Evolutionary conservation across 1,284 basidiomycete genomes (phyloP).

Genomic region (Ganoderma sinense): DNA sequence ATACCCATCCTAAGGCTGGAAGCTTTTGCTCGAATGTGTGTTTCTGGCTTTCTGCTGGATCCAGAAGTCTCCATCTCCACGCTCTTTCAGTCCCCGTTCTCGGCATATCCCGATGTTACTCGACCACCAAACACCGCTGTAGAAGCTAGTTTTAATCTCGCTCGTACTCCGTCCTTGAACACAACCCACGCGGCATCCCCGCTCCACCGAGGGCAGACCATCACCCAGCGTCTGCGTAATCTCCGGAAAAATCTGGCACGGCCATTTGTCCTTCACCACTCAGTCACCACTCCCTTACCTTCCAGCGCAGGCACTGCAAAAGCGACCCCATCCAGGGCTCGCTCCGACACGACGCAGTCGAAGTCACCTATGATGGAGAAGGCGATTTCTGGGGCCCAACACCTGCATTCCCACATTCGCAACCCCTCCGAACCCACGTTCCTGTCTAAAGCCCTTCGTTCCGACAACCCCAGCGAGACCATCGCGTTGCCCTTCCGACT

Average conservation of each 20-base stretch:
- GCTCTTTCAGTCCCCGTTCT: slow-evolving; percentile 57
- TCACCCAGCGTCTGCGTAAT: slow-evolving; percentile 43
- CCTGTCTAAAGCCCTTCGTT: slow-evolving; percentile 55
- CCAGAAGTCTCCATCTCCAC: slow-evolving; percentile 74
- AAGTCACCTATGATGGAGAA: slow-evolving; percentile 44
- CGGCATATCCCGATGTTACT: slow-evolving; percentile 41
- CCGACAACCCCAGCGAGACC: slow-evolving; percentile 51
- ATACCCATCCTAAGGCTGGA: slow-evolving; percentile 66
- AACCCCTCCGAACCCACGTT: slow-evolving; percentile 52
- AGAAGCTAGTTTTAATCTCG: slow-evolving; percentile 32
- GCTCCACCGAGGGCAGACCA: slow-evolving; percentile 29
- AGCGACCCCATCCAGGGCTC: slow-evolving; percentile 29
- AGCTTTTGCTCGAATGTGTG: slow-evolving; percentile 87
- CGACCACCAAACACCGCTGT: slow-evolving; percentile 40
- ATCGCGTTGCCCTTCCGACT: slow-evolving; percentile 74
- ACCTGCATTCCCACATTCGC: slow-evolving; percentile 38
- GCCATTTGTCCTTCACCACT: slow-evolving; percentile 51
- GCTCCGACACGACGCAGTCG: slow-evolving; percentile 42
- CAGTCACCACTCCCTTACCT: slow-evolving; percentile 24
- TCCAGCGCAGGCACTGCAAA: slow-evolving; percentile 18
- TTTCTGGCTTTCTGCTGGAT: slow-evolving; percentile 92
- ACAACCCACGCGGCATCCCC: slow-evolving; percentile 46
- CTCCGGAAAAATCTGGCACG: slow-evolving; percentile 49
- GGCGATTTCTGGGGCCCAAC: slow-evolving; percentile 29
- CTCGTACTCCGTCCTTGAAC: slow-evolving; percentile 43